These are phyloP conservation scores for Candida labiduridarum DNA, from an alignment of 1,139 yeast species.

Conservation along the genomic window DNA sequence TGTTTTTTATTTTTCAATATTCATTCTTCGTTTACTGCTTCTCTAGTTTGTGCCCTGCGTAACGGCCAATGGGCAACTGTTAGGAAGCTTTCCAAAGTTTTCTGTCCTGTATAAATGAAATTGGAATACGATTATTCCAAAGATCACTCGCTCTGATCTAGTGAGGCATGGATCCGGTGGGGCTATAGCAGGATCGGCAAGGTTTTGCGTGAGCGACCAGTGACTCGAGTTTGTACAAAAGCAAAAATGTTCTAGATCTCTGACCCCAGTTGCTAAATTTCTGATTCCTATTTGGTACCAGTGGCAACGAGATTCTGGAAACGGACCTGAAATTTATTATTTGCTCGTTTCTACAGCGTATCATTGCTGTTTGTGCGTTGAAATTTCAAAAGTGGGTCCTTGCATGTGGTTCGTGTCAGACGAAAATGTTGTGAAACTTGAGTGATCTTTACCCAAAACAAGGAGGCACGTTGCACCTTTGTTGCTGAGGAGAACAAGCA, in stretches of 20 bases:
- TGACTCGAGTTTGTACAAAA: neutral
- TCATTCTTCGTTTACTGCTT: too few relatives aligned
- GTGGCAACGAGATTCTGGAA: neutral
- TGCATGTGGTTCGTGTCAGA: neutral
- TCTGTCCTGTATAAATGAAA: too few relatives aligned
- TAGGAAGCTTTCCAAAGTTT: too few relatives aligned
- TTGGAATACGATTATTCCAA: too few relatives aligned
- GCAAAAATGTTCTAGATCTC: neutral
- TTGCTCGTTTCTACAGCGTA: neutral
- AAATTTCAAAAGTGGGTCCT: neutral
- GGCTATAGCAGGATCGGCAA: too few relatives aligned
- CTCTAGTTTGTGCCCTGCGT: too few relatives aligned
- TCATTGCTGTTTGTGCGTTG: neutral
- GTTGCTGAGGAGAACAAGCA: neutral
- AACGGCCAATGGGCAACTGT: too few relatives aligned
- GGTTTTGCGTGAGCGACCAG: too few relatives aligned
- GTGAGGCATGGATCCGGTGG: too few relatives aligned
- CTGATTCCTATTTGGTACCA: neutral
- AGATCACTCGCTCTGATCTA: too few relatives aligned
- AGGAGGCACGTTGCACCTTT: neutral
- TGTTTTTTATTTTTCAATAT: too few relatives aligned
- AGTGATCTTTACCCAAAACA: neutral
- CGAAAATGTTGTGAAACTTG: constrained; percentile 4
- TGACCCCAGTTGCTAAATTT: neutral
- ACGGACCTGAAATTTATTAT: neutral